phyloP scores from a whole-genome alignment of 495 filamentous ascomycete genomes.

The Trichoderma parareesei region DNA sequence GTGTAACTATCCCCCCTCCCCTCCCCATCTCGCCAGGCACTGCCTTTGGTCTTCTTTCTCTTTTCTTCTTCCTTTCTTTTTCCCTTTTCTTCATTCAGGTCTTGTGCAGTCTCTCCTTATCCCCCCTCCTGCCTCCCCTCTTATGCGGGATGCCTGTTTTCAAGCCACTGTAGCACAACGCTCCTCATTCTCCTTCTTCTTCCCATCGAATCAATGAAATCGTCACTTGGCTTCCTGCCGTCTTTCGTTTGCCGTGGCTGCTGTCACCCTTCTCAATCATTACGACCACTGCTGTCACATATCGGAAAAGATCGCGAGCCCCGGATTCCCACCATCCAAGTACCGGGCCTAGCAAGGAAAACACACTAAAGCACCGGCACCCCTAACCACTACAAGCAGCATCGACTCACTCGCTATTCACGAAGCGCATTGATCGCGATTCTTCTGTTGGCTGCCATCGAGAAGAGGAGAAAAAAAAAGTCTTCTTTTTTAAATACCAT shows the following conservation, averaged over 20 bases:
- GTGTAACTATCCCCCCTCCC: constrained; percentile 3
- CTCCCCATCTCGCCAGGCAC: neutral
- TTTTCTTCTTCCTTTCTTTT: neutral
- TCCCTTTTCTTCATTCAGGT: neutral
- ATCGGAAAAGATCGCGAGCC: constrained; percentile 1
- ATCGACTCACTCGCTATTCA: neutral
- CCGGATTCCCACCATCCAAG: neutral
- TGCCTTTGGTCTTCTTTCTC: neutral
- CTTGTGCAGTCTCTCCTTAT: neutral
- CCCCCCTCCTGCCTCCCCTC: neutral
- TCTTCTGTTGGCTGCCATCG: neutral
- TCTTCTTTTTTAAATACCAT: neutral
- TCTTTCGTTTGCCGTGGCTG: neutral
- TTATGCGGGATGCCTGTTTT: neutral
- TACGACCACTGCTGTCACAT: neutral
- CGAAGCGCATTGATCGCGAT: neutral
- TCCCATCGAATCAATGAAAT: constrained; percentile 3
- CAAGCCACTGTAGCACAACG: neutral
- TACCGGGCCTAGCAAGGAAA: neutral
- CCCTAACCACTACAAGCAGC: neutral
- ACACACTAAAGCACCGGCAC: neutral
- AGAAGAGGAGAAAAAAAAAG: too few species aligned
- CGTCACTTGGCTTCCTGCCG: neutral
- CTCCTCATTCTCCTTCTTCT: neutral
- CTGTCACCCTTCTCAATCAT: neutral